phyloP scores from a whole-genome alignment of 2,329 filamentous ascomycete species.

The Hymenoscyphus linearis region DNA sequence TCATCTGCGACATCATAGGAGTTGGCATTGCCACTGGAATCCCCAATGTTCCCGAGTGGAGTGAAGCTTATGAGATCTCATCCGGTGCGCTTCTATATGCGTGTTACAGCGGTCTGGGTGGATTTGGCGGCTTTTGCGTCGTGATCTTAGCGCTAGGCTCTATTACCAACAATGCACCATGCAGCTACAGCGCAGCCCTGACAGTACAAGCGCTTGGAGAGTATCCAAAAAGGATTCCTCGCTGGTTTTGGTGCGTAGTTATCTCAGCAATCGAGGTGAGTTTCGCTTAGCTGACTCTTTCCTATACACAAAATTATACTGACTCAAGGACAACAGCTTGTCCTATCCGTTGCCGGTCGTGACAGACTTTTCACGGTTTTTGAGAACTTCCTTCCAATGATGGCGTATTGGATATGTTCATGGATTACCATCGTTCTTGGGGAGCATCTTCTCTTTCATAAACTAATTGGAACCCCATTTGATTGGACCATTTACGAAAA shows the following conservation, averaged over 20 bases:
- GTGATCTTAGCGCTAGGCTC: neutral
- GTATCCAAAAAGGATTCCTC: neutral
- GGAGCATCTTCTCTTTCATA: conserved; percentile 64
- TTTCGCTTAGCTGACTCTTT: neutral
- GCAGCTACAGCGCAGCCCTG: neutral
- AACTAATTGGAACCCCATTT: conserved; percentile 50
- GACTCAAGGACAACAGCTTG: neutral
- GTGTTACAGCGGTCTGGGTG: neutral
- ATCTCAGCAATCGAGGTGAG: neutral
- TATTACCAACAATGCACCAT: neutral
- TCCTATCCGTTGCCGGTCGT: conserved; percentile 15
- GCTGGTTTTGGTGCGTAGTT: neutral
- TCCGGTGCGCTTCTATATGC: neutral
- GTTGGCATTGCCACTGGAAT: neutral
- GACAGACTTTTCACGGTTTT: conserved; percentile 17
- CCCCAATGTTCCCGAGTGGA: neutral
- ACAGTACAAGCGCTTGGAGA: neutral
- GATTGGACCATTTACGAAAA: conserved; percentile 11
- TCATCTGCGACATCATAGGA: neutral
- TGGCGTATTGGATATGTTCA: conserved; percentile 54
- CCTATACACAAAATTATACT: neutral
- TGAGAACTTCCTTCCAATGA: conserved; percentile 51
- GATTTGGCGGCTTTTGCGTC: neutral
- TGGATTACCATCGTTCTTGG: conserved; percentile 50
- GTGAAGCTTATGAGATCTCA: neutral